phyloP scores from a whole-genome alignment of 1,139 yeast species.

The Yamadazyma siamensis region DNA sequence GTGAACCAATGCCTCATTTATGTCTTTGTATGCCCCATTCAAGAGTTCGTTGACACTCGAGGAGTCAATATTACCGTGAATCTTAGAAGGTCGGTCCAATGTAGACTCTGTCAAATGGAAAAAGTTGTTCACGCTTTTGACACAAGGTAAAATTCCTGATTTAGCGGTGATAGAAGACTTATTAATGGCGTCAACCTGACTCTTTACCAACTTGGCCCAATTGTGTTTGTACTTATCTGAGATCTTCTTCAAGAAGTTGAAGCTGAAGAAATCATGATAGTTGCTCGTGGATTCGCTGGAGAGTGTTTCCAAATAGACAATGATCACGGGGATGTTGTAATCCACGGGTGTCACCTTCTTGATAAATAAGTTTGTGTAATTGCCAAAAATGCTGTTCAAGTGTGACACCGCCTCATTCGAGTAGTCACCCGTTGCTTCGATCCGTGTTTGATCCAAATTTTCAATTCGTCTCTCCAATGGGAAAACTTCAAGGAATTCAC shows the following conservation, averaged over 20 bases:
- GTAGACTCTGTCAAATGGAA: slow-evolving; percentile 35
- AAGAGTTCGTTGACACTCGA: slow-evolving; percentile 32
- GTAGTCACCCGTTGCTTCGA: slow-evolving; percentile 27
- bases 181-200: slow-evolving; percentile 52
- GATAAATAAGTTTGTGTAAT: slow-evolving; percentile 33
- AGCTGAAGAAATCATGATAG: slow-evolving; percentile 63
- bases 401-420: slow-evolving; percentile 52
- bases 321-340: slow-evolving; percentile 33
- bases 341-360: slow-evolving; percentile 39
- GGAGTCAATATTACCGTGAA: slow-evolving; percentile 18
- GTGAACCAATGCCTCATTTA: slow-evolving; percentile 33
- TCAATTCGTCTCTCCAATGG: slow-evolving; percentile 37
- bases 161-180: slow-evolving; percentile 47
- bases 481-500: slow-evolving; percentile 40
- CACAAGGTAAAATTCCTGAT: slow-evolving; percentile 34
- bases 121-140: slow-evolving; percentile 33
- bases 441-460: slow-evolving; percentile 21
- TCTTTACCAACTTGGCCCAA: slow-evolving; percentile 61
- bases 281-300: slow-evolving; percentile 42
- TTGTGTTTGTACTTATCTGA: slow-evolving; percentile 48
- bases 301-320: slow-evolving; percentile 39
- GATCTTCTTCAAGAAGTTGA: slow-evolving; percentile 49
- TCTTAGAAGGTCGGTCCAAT: slow-evolving; percentile 19
- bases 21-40: slow-evolving; percentile 37
- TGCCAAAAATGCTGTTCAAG: slow-evolving; percentile 55